Conservation (phyloP, 176 grass and related monocot genomes). For the Oryza rufipogon region DNA sequence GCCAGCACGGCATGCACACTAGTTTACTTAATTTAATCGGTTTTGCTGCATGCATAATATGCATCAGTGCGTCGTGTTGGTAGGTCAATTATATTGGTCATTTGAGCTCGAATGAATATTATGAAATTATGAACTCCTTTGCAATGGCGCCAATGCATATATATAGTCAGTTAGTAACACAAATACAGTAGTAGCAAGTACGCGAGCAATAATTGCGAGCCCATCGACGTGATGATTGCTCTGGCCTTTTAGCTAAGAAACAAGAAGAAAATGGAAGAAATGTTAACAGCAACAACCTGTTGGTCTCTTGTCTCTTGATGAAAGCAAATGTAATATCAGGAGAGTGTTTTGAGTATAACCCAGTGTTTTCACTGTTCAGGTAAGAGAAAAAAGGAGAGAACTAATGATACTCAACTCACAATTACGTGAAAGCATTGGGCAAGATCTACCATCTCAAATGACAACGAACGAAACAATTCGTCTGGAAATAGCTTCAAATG, state of each 20-base stretch:
- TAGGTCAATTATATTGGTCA: background rate
- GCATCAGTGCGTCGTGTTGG: background rate
- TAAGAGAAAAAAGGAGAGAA: no score
- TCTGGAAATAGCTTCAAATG: background rate
- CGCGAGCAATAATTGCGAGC: background rate
- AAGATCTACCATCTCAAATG: constrained; percentile 7
- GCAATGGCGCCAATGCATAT: background rate
- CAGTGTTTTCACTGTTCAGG: no score
- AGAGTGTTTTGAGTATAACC: no score
- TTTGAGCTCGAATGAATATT: background rate
- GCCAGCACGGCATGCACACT: background rate
- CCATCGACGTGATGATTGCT: background rate
- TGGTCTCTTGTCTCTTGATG: no score
- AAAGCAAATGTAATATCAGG: no score
- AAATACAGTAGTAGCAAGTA: background rate
- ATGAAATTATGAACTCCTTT: background rate
- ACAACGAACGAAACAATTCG: background rate
- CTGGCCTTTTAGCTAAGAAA: background rate
- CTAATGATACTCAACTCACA: background rate
- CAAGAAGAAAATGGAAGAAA: background rate
- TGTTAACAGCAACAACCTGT: background rate
- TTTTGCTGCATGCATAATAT: background rate
- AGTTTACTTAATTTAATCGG: background rate
- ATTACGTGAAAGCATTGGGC: background rate
- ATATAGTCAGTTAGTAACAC: no score